A percentile compares a stretch with the other conserved stretches of the same genome.
Conservation (phyloP, 371 early-diverging fungal genomes). For the Saksenaea vasiformis region DNA sequence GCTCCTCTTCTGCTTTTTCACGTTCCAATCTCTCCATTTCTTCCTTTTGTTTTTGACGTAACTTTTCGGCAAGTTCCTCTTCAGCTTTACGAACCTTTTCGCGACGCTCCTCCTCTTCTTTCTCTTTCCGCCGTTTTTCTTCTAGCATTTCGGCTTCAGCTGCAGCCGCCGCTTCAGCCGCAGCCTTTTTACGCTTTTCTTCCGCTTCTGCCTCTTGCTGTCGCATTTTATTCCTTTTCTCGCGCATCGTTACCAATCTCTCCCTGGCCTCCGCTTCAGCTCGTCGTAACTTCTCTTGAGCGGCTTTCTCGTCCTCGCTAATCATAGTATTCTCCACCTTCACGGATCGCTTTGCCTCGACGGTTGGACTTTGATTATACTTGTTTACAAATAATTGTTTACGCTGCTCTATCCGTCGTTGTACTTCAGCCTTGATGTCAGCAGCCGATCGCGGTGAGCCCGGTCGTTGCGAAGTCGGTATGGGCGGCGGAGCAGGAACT, state of each 20-base stretch:
- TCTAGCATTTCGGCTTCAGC: constrained; percentile 20
- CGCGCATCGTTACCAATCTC: constrained; percentile 16
- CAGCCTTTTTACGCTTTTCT: constrained; percentile 28
- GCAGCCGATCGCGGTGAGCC: constrained; percentile 44
- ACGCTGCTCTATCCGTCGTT: constrained; percentile 40
- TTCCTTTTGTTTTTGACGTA: constrained; percentile 11
- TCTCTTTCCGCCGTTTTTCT: constrained; percentile 24
- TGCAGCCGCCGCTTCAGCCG: constrained; percentile 25
- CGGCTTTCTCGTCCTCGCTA: constrained; percentile 33
- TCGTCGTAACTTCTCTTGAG: constrained; percentile 43
- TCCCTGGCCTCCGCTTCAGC: constrained; percentile 42
- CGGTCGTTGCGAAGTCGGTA: constrained; percentile 43
- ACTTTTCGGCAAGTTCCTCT: constrained; percentile 19
- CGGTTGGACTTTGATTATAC: background rate
- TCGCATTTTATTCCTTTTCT: constrained; percentile 16
- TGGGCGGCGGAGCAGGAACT: constrained; percentile 30
- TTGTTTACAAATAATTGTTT: constrained; percentile 22
- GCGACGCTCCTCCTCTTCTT: constrained; percentile 25
- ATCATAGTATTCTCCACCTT: constrained; percentile 5
- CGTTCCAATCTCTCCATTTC: constrained; percentile 17
- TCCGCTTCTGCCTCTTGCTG: constrained; percentile 16
- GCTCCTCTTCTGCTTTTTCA: constrained; percentile 19
- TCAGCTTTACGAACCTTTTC: constrained; percentile 14
- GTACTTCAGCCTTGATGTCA: constrained; percentile 49
- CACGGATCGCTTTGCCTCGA: background rate